Evolutionary conservation across 768 basidiomycete genomes (phyloP), one percentile per base, ranked within the genome.

Genomic region (Agrocybe chaxingu): DNA sequence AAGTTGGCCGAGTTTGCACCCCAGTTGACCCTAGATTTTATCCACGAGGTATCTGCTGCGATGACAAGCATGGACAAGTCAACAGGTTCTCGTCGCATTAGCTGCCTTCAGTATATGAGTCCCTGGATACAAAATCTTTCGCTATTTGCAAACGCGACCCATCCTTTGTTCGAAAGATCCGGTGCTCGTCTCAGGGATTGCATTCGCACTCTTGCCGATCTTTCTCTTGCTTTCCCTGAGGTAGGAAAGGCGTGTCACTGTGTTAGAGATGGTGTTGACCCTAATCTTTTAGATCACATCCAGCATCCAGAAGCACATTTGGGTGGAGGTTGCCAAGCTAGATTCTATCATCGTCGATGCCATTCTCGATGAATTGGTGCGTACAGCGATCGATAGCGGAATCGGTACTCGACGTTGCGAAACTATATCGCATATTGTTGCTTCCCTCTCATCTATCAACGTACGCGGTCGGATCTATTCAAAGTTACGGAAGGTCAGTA

Each of bases 121-220:
- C 92, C 94, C 3, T 97, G 93, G 94, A 79, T 96, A 37, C 84
- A 79, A 63, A 94, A 95, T 59, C 73, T 97, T 1, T 73, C 79
- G 2, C 66, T 73, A 10, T 94, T 89, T 55, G 78, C 80, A 24
- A 85, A 86, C 57, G 84, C 91, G 1, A 79, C 83, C 2, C 77
- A 77, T 55, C 60, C 77, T n/a, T 70, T 87, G 31, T 89, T 80
- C 51, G 87, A 89, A 47, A 79, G 82, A 29, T 85, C 87, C 1
- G 86, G 84, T 7, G 82, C 87, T 8, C 78, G 85, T 55, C 70
- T 95, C 16, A 81, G 90, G 10, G 92, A 94, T 57, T 87, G 87
- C 55, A 75, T 96, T 42, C 81, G 92, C n/a, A 75, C 82, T 2
- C 66, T 96, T 36, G 79, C 92, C 39, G 87, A 92, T 38, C 63